These are phyloP conservation scores for Gossypium bickii DNA, from an alignment of 345 rosid genomes.

Conservation along the genomic window DNA sequence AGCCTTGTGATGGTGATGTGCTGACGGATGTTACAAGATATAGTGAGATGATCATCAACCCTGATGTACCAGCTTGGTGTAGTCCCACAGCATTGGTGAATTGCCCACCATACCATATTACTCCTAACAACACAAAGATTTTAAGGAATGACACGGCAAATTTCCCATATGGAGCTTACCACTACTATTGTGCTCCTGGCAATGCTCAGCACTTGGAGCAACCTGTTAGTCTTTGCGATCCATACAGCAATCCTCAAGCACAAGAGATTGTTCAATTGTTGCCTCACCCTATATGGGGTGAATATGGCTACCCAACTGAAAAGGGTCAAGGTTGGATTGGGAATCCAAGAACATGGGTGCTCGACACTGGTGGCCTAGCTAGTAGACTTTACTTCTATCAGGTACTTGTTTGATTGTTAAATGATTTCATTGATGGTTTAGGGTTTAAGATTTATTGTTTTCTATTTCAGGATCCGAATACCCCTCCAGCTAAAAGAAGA, in stretches of 20 bases:
- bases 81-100: constrained; percentile 32
- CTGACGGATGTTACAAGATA: constrained; percentile 72
- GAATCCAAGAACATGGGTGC: constrained; percentile 65
- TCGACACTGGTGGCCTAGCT: constrained; percentile 59
- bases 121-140: constrained; percentile 40
- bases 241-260: constrained; percentile 72
- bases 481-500: constrained; percentile 53
- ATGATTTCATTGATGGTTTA: neutral
- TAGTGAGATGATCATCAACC: constrained; percentile 74
- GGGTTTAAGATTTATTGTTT: neutral
- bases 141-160: constrained; percentile 40
- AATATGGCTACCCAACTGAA: constrained; percentile 60
- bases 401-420: constrained; percentile 22
- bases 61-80: constrained; percentile 43
- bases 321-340: constrained; percentile 69
- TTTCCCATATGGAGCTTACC: constrained; percentile 63
- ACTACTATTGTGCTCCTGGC: constrained; percentile 67
- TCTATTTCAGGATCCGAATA: constrained; percentile 51
- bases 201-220: constrained; percentile 44
- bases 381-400: constrained; percentile 71
- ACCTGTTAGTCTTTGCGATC: constrained; percentile 51
- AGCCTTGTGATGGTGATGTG: constrained; percentile 61
- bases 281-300: constrained; percentile 71
- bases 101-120: constrained; percentile 62
- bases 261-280: constrained; percentile 68